A percentile compares a stretch with the other conserved stretches of the same genome.
These are phyloP conservation scores for Sicyos edulis DNA, from an alignment of 306 rosid genomes.

Conservation along the genomic window DNA sequence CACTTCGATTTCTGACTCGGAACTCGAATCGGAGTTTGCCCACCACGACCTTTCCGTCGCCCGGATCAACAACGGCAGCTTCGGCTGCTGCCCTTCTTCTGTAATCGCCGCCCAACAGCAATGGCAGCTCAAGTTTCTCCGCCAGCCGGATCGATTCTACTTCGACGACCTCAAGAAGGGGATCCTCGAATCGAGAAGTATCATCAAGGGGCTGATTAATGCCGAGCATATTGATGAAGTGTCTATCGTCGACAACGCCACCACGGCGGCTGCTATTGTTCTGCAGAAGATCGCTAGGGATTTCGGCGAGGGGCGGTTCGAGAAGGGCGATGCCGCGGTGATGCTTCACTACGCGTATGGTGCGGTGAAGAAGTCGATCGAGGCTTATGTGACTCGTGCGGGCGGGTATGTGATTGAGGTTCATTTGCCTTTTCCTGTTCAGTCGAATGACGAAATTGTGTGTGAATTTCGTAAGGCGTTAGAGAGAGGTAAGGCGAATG, in stretches of 20 bases:
- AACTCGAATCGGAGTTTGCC: constrained; percentile 53
- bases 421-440: constrained; percentile 76
- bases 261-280: constrained; percentile 95
- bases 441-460: constrained; percentile 59
- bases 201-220: constrained; percentile 57
- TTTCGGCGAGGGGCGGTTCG: constrained; percentile 59
- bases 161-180: constrained; percentile 55
- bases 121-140: constrained; percentile 49
- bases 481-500: constrained; percentile 59
- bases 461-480: constrained; percentile 64
- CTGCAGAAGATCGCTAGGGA: constrained; percentile 77
- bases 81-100: constrained; percentile 76
- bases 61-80: constrained; percentile 91
- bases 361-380: constrained; percentile 78
- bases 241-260: constrained; percentile 93
- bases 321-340: constrained; percentile 62
- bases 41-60: constrained; percentile 73
- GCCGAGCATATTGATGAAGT: constrained; percentile 72
- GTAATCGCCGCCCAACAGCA: constrained; percentile 51
- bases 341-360: constrained; percentile 95
- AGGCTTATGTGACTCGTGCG: constrained; percentile 79
- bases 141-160: constrained; percentile 84
- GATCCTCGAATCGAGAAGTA: constrained; percentile 49
- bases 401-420: constrained; percentile 85
- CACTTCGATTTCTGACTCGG: constrained; percentile 41